Evolutionary conservation across 495 filamentous ascomycete genomes (phyloP).

Genomic region (Filosporella fistucella): DNA sequence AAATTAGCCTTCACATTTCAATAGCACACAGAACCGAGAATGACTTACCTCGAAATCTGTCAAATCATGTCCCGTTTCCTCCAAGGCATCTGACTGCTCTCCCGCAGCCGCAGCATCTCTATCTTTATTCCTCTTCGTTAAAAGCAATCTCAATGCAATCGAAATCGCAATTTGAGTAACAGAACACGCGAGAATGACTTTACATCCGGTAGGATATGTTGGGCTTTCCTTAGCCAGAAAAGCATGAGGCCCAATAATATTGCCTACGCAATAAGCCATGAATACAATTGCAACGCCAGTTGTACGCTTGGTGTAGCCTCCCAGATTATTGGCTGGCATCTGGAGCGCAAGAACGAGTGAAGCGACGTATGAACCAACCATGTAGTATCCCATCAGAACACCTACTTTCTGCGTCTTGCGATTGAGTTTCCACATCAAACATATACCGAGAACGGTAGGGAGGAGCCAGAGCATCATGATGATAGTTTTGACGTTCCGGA

Average conservation of each 20-base stretch:
- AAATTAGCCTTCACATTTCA: neutral
- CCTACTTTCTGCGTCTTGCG: constrained; percentile 30
- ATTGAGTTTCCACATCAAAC: constrained; percentile 33
- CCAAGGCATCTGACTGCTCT: neutral
- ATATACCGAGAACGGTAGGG: constrained; percentile 31
- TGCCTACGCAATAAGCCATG: constrained; percentile 13
- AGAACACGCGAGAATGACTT: neutral
- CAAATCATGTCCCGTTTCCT: neutral
- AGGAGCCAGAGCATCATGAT: constrained; percentile 34
- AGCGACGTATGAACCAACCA: constrained; percentile 34
- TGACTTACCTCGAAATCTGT: constrained; percentile 3
- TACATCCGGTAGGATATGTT: neutral
- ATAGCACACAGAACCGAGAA: neutral
- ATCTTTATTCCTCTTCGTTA: neutral
- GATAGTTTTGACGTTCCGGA: constrained; percentile 13
- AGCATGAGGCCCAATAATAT: constrained; percentile 1
- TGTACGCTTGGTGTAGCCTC: constrained; percentile 38
- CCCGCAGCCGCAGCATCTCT: neutral
- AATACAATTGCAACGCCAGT: constrained; percentile 36
- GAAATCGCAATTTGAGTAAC: neutral
- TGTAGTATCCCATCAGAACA: constrained; percentile 36
- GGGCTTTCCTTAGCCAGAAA: neutral
- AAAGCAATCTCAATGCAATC: neutral
- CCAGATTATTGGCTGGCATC: constrained; percentile 37
- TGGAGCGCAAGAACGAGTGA: constrained; percentile 35